Base-by-base conservation (phyloP, 208 protist species). In the Strigomonas oncopelti region DNA sequence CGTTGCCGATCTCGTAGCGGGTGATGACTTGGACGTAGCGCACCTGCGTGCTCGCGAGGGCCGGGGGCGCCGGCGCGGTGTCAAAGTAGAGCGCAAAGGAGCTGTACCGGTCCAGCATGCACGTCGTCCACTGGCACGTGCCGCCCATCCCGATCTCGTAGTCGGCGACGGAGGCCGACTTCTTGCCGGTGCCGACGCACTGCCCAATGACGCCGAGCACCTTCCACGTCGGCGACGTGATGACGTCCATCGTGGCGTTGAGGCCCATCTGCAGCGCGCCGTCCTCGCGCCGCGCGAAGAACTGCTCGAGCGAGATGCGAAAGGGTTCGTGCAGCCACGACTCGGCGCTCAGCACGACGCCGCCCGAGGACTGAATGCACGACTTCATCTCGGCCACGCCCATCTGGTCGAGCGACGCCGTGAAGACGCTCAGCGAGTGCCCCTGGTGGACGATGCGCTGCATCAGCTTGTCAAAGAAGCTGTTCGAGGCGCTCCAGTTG, bases 61-160 rank as follows among this genome's bases (percentile, higher is more conserved):
- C 73, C 42, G 75, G 67, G 28, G 77, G 65, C 72, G 80, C 70
- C 75, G 61, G 61, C 22, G 83, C 82, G 34, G 99, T 90, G 72
- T 99, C 98, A 77, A 99, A 99, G 77, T 98, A 99, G 53, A 99
- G 78, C 42, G 96, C 97, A 64, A 99, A 83, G 46, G 97, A 97
- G 7, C 93, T 98, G 27, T 71, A 82, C 20, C 87, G 80, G 75
- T 98, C 92, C 7, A 99, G 69, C 64, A 90, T 89, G 69, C 92
- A 96, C n/a, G 98, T 83, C 22, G 90, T 96, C 98, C 98, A 99
- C 72, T 97, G 89, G 71, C 81, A 94, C 25, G 98, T 99, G 45
- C 96, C 97, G 46, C 98, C 98, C 52, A 98, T 75, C 27, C 98
- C 98, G 61, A 99, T 93, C 61, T 97, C 92, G 46, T 73, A 78